These are phyloP conservation scores for Linum trigynum DNA, from an alignment of 345 rosid genomes.

Conservation along the genomic window DNA sequence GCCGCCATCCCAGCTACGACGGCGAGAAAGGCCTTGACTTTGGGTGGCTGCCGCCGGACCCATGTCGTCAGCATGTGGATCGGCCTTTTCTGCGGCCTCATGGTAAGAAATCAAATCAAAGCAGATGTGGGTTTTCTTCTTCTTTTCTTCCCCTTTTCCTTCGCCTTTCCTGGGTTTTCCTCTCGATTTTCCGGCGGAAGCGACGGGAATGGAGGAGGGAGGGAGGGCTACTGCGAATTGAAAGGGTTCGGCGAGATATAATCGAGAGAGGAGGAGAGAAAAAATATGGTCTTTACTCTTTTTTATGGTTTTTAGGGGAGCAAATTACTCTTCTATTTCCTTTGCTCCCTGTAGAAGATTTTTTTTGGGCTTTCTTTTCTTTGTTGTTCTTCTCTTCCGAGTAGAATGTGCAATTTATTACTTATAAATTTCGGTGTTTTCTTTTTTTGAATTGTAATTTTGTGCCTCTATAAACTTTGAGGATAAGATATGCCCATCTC, in stretches of 20 bases:
- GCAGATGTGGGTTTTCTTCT: background rate
- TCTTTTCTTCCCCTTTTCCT: background rate
- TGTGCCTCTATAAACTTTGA: no score
- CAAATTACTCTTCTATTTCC: no score
- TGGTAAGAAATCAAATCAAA: slow-evolving; percentile 11
- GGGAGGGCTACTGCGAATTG: background rate
- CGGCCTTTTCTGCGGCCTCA: slow-evolving; percentile 57
- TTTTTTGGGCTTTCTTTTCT: no score
- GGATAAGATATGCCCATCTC: no score
- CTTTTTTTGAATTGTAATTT: no score
- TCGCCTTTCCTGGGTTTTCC: background rate
- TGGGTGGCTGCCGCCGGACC: slow-evolving; percentile 93
- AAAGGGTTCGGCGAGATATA: background rate
- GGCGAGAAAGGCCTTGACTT: slow-evolving; percentile 88
- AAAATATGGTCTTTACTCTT: no score
- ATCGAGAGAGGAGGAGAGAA: background rate
- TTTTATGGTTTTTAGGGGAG: no score
- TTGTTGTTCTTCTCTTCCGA: no score
- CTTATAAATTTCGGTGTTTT: no score
- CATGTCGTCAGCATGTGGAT: slow-evolving; percentile 70
- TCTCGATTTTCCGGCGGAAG: background rate
- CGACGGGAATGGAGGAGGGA: background rate
- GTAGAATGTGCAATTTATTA: no score
- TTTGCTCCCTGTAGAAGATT: no score
- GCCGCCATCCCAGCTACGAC: slow-evolving; percentile 91